phyloP scores from a whole-genome alignment of 306 rosid genomes.

The Trifolium subterraneum region DNA sequence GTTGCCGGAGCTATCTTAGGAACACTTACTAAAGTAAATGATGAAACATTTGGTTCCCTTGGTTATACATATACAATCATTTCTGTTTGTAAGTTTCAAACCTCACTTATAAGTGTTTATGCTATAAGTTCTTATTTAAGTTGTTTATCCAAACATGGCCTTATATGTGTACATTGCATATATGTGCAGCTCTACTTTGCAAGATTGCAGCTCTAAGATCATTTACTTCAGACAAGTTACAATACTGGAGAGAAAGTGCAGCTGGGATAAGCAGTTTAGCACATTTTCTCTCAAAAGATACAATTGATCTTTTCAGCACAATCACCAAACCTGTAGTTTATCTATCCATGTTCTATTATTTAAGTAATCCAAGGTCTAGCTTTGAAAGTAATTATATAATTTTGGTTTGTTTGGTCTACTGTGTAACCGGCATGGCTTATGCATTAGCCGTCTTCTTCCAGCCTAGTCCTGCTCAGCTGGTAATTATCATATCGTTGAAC shows the following conservation, averaged over 20 bases:
- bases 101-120: background rate
- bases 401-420: conserved; percentile 70
- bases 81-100: conserved; percentile 66
- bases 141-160: no score
- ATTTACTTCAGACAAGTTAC: conserved; percentile 72
- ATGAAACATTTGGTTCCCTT: conserved; percentile 61
- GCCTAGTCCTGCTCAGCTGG: conserved; percentile 88
- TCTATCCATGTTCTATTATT: conserved; percentile 86
- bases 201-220: conserved; percentile 83
- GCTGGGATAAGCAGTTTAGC: conserved; percentile 84
- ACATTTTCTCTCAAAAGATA: conserved; percentile 81
- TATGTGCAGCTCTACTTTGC: conserved; percentile 72
- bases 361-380: conserved; percentile 85
- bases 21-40: conserved; percentile 66
- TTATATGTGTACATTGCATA: conserved; percentile 5
- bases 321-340: conserved; percentile 80
- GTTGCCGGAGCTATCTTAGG: conserved; percentile 77
- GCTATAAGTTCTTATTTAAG: no score
- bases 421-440: conserved; percentile 86
- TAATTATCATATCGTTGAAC: conserved; percentile 39
- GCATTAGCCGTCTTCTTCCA: conserved; percentile 63
- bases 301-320: conserved; percentile 72
- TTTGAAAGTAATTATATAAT: conserved; percentile 63
- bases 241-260: conserved; percentile 79
- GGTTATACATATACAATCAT: conserved; percentile 74